These are phyloP conservation scores for Cercospora canescens DNA, from an alignment of 2,329 filamentous ascomycete species.

Conservation along the genomic window DNA sequence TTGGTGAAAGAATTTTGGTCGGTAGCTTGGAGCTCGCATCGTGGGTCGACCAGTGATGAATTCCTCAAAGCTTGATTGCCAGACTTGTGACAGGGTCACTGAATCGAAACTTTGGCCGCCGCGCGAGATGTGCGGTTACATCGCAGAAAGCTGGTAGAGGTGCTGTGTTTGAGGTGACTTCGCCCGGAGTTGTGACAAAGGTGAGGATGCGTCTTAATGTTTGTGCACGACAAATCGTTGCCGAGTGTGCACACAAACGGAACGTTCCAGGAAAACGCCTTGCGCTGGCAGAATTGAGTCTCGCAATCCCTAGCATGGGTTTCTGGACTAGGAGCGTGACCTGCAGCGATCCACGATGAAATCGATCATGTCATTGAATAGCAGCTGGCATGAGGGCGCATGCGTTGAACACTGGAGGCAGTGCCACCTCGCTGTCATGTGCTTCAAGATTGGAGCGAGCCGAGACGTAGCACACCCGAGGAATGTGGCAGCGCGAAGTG, in stretches of 20 bases:
- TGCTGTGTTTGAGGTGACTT: neutral
- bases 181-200: neutral
- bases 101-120: neutral
- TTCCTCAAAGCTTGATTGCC: neutral
- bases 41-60: neutral
- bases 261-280: neutral
- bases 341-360: too few species aligned
- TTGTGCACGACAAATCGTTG: neutral
- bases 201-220: neutral
- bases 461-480: too few species aligned
- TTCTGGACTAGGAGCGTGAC: too few species aligned
- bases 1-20: neutral
- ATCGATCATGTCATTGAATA: too few species aligned
- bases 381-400: too few species aligned
- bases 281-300: neutral
- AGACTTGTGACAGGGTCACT: neutral
- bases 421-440: too few species aligned
- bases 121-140: neutral
- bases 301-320: neutral
- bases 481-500: neutral
- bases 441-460: too few species aligned
- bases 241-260: neutral
- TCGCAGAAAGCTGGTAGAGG: neutral
- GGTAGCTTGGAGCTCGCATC: neutral
- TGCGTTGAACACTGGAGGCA: too few species aligned